A percentile compares a stretch with the other conserved stretches of the same genome.
phyloP scores from a whole-genome alignment of 2,329 filamentous ascomycete species.

The Talaromyces funiculosus region DNA sequence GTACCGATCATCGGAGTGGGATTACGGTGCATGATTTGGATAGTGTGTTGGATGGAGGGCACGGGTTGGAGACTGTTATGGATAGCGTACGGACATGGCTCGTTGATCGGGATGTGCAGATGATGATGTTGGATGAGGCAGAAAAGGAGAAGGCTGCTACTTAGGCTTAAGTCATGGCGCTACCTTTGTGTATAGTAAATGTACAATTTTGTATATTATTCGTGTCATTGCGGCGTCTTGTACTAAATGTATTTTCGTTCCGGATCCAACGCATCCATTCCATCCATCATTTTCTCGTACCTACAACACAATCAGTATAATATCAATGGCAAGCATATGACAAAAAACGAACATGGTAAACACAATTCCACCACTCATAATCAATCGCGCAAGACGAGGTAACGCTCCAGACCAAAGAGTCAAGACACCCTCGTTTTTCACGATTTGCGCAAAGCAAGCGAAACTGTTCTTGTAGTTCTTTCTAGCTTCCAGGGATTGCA shows the following conservation, averaged over 20 bases:
- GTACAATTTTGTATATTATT: slow-evolving; percentile 9
- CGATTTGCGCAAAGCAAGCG: slow-evolving; percentile 73
- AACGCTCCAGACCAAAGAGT: slow-evolving; percentile 94
- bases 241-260: slow-evolving; percentile 71
- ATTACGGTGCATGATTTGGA: slow-evolving; percentile 74
- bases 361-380: slow-evolving; percentile 91
- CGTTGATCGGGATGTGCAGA: slow-evolving; percentile 66
- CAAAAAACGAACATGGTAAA: slow-evolving; percentile 69
- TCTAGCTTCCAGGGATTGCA: slow-evolving; percentile 91
- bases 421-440: slow-evolving; percentile 79
- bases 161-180: slow-evolving; percentile 7
- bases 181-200: slow-evolving; percentile 9
- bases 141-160: slow-evolving; percentile 20
- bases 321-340: not conserved
- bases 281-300: slow-evolving; percentile 94
- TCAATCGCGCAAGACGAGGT: slow-evolving; percentile 74
- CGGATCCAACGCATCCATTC: slow-evolving; percentile 75
- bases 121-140: slow-evolving; percentile 59
- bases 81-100: slow-evolving; percentile 73
- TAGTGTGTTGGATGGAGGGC: slow-evolving; percentile 70
- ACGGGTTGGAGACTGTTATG: slow-evolving; percentile 69
- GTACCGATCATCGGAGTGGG: slow-evolving; percentile 82
- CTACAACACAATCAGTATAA: slow-evolving; percentile 13
- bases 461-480: slow-evolving; percentile 80
- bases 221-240: not conserved